phyloP scores from a whole-genome alignment of 352 stramenopile species.

The Salisapilia sapeloensis region DNA sequence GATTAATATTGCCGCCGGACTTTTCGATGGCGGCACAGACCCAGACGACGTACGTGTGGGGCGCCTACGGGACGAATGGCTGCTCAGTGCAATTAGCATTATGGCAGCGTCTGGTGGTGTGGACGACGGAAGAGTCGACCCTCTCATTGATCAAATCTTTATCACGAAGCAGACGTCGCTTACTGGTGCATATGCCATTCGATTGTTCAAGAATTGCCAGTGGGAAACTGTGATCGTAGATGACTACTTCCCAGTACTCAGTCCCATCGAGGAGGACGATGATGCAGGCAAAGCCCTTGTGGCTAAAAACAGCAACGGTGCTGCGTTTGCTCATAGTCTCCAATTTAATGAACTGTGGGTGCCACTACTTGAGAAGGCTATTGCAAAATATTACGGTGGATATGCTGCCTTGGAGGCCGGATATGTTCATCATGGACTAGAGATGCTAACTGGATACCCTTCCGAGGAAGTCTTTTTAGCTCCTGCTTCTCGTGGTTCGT shows the following conservation, averaged over 20 bases:
- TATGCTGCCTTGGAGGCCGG: conserved; percentile 77
- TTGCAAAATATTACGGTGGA: conserved; percentile 84
- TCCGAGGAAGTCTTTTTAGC: conserved; percentile 82
- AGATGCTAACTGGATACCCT: conserved; percentile 72
- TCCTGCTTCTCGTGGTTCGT: conserved; percentile 55
- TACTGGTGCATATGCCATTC: conserved; percentile 83
- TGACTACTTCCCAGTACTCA: conserved; percentile 80
- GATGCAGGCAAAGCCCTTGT: conserved; percentile 21
- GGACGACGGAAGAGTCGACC: conserved; percentile 79
- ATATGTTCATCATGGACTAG: conserved; percentile 85
- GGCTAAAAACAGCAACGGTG: conserved; percentile 47
- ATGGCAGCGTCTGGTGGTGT: conserved; percentile 77
- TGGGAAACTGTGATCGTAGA: conserved; percentile 88
- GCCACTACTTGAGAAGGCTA: conserved; percentile 84
- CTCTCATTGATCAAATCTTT: conserved; percentile 81
- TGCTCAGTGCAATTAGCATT: conserved; percentile 84
- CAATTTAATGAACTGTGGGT: conserved; percentile 88
- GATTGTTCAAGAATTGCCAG: conserved; percentile 83
- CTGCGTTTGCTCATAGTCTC: conserved; percentile 74
- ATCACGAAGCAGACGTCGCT: conserved; percentile 82
- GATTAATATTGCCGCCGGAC: conserved; percentile 76
- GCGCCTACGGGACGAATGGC: conserved; percentile 76
- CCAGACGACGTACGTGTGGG: conserved; percentile 79
- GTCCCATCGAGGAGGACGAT: too few species aligned
- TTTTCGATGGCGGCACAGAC: conserved; percentile 87